Percentiles rank a stretch among this genome's conserved stretches.
These are phyloP conservation scores for Alnus glutinosa DNA, from an alignment of 306 rosid species.

Conservation along the genomic window DNA sequence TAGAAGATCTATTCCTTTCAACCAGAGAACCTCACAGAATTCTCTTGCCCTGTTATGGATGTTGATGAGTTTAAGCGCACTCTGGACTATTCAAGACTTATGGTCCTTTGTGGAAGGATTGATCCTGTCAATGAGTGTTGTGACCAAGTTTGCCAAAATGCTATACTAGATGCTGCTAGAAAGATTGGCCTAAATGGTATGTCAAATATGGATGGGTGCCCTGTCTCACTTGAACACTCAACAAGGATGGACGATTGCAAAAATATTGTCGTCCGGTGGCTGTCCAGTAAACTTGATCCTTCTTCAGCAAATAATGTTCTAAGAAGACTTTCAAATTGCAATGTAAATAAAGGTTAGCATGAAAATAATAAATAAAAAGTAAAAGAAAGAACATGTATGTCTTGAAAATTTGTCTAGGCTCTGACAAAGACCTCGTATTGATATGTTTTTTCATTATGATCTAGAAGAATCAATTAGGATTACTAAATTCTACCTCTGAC, in stretches of 20 bases:
- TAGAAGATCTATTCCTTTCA: constrained; percentile 48
- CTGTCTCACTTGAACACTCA: constrained; percentile 23
- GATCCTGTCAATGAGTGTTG: constrained; percentile 70
- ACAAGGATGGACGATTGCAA: constrained; percentile 49
- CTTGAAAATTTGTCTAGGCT: background rate
- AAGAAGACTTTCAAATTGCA: constrained; percentile 68
- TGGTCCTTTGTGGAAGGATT: constrained; percentile 58
- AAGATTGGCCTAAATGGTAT: constrained; percentile 10
- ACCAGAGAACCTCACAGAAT: constrained; percentile 52
- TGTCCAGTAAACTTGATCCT: constrained; percentile 57
- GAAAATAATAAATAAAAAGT: background rate
- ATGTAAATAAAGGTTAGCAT: constrained; percentile 58
- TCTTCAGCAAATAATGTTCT: constrained; percentile 47
- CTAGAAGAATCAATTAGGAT: constrained; percentile 18
- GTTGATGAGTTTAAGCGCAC: constrained; percentile 55
- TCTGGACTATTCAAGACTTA: constrained; percentile 52
- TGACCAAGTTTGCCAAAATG: constrained; percentile 46
- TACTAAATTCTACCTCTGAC: constrained; percentile 24
- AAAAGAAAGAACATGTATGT: constrained; percentile 8
- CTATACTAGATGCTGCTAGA: too few relatives aligned
- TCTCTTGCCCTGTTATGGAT: constrained; percentile 50
- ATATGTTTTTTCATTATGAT: constrained; percentile 13
- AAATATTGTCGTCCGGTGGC: constrained; percentile 55
- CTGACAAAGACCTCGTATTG: too few relatives aligned
- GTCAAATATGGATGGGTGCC: constrained; percentile 33